phyloP scores from a whole-genome alignment of 192 early-diverging fungal genomes.

The Mortierella alpina region DNA sequence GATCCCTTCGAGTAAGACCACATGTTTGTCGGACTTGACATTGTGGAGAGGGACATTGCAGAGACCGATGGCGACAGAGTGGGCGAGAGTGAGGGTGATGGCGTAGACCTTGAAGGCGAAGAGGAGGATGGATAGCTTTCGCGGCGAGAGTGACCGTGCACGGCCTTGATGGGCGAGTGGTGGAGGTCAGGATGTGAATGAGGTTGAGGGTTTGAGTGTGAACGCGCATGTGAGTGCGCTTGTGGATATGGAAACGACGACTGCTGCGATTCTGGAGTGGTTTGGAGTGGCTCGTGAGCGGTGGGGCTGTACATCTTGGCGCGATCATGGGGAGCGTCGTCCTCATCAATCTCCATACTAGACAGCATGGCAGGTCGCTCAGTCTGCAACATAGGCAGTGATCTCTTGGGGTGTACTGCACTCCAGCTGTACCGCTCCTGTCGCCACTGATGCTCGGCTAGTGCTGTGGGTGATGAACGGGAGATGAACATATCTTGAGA shows the following conservation, averaged over 20 bases:
- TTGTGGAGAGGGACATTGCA: conserved; percentile 20
- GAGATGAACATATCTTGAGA: background rate
- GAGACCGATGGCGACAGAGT: conserved; percentile 36
- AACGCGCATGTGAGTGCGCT: conserved; percentile 10
- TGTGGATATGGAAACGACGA: conserved; percentile 8
- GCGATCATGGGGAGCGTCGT: background rate
- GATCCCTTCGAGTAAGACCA: conserved; percentile 30
- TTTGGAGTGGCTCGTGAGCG: background rate
- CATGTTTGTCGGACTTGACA: conserved; percentile 32
- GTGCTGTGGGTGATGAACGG: background rate
- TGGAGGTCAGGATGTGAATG: conserved; percentile 1
- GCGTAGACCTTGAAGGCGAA: conserved; percentile 27
- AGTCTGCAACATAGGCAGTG: background rate
- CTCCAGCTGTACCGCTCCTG: background rate
- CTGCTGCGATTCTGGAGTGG: background rate
- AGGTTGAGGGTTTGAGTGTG: background rate
- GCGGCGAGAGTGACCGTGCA: background rate
- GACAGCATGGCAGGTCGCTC: conserved; percentile 2
- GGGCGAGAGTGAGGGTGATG: conserved; percentile 34
- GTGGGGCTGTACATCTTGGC: background rate
- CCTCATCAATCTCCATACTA: conserved; percentile 18
- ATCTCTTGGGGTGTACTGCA: conserved; percentile 11
- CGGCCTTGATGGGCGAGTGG: background rate
- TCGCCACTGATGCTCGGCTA: conserved; percentile 5
- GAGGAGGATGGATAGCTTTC: conserved; percentile 34